Evolutionary conservation across 2,329 filamentous ascomycete genomes (phyloP), one percentile per base, ranked within the genome.

Genomic region (Neospermospora avenae): DNA sequence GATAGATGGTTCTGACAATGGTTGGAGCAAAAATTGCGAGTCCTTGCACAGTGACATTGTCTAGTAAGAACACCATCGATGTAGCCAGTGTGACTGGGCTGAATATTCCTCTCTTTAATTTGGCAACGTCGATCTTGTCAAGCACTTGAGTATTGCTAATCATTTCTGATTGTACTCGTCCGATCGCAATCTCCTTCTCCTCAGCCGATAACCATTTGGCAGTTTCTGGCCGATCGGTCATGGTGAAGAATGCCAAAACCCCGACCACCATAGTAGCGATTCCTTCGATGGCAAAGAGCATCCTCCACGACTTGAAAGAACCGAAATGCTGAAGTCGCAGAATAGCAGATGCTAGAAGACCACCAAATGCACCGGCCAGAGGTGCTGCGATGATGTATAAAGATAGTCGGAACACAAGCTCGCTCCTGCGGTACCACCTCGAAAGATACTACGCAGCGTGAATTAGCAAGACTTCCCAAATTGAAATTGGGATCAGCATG

Each of bases 241-340:
- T 74, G 0, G 84, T 86, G 66, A 86, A 65, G 70, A 89, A 88
- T 1, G 81, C 74, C 35, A 90, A 75, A 1, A 89, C 18, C 0
- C 80, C 78, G 0, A 90, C 71, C 0, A 78, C 77, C 61, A 61
- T 63, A 76, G 83, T 85, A 64, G 88, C 81, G 66, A 89, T 83
- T 22, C 87, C 87, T 70, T 90, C 87, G n/a, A 90, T 84, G 3
- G 80, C 81, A 58, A 90, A 90, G 53, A 90, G 88, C 85, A 89
- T 88, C 7, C 86, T 77, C 87, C 87, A 90, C 5, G 73, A 74
- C 24, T 75, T 75, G 0, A 89, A 72, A 4, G 76, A 71, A 8
- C 84, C 86, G 22, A 68, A 65, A 37, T 77, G 72, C 56, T 81
- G 74, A 1, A 91, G 77, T 2, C 75, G 84, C 18, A 90, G 77